phyloP scores from a whole-genome alignment of 768 basidiomycete genomes.

The Cantharellus anzutake region DNA sequence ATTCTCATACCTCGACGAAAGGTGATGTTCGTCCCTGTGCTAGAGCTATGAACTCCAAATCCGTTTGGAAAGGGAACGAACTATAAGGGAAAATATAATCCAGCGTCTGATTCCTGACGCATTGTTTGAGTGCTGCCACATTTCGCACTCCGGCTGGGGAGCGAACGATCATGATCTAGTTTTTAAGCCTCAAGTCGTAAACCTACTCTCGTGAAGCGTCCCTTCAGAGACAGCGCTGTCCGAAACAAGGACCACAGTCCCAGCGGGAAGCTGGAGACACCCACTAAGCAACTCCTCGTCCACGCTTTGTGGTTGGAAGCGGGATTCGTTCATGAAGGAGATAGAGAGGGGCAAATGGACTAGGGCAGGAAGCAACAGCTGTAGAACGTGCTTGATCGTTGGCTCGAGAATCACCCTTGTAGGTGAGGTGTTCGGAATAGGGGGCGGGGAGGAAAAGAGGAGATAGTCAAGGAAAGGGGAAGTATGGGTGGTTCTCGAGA shows the following conservation, averaged over 20 bases:
- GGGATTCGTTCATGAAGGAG: conserved; percentile 33
- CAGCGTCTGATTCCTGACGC: conserved; percentile 43
- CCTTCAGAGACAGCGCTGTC: conserved; percentile 56
- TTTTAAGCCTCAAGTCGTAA: conserved; percentile 7
- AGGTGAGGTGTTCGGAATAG: conserved; percentile 9
- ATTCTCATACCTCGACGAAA: conserved; percentile 40
- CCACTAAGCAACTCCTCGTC: conserved; percentile 61
- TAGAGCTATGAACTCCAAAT: conserved; percentile 44
- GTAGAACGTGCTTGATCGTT: conserved; percentile 36
- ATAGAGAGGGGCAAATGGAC: conserved; percentile 41
- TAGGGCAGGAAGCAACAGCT: conserved; percentile 38
- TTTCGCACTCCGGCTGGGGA: conserved; percentile 37
- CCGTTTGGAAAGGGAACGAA: conserved; percentile 49
- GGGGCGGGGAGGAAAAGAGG: conserved; percentile 35
- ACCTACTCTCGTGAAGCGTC: conserved; percentile 31
- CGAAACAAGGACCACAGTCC: conserved; percentile 39
- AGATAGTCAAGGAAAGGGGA: conserved; percentile 44
- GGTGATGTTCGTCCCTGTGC: conserved; percentile 48
- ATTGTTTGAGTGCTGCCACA: conserved; percentile 40
- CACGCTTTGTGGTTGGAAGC: conserved; percentile 45
- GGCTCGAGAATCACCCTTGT: conserved; percentile 12
- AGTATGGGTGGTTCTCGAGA: conserved; percentile 46
- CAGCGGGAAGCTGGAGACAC: conserved; percentile 47
- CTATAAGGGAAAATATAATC: conserved; percentile 65
- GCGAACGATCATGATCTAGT: not conserved